These are phyloP conservation scores for Suillus tomentosus DNA, from an alignment of 768 basidiomycete genomes.

Conservation along the genomic window DNA sequence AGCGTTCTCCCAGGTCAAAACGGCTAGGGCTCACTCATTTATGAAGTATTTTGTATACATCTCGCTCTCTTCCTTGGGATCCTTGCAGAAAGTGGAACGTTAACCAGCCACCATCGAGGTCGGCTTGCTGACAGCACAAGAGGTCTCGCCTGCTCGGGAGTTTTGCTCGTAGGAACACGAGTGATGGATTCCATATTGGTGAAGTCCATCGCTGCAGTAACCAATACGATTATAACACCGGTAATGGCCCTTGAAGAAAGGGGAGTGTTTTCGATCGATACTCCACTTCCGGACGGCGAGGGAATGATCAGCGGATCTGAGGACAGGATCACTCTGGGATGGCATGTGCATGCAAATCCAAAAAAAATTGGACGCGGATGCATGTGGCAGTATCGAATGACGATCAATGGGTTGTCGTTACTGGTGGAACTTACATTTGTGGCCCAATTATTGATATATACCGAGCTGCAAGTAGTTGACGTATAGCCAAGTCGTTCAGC, in stretches of 20 bases:
- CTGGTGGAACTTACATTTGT: not conserved
- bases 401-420: not conserved
- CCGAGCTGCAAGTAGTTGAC: too few species aligned
- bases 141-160: not conserved
- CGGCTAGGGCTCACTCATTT: not conserved
- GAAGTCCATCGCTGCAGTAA: not conserved
- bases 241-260: not conserved
- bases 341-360: not conserved
- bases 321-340: not conserved
- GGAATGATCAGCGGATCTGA: not conserved
- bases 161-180: not conserved
- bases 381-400: not conserved
- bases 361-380: not conserved
- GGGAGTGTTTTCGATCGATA: not conserved
- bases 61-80: not conserved
- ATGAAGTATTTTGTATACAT: not conserved
- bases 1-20: not conserved
- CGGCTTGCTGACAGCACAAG: not conserved
- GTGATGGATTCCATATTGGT: not conserved
- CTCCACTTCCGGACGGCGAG: not conserved
- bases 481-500: not conserved
- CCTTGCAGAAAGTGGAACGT: not conserved
- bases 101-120: not conserved
- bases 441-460: not conserved
- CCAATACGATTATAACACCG: not conserved